These are phyloP conservation scores for Asterophora lycoperdoides DNA, from an alignment of 768 basidiomycete genomes.

Conservation along the genomic window DNA sequence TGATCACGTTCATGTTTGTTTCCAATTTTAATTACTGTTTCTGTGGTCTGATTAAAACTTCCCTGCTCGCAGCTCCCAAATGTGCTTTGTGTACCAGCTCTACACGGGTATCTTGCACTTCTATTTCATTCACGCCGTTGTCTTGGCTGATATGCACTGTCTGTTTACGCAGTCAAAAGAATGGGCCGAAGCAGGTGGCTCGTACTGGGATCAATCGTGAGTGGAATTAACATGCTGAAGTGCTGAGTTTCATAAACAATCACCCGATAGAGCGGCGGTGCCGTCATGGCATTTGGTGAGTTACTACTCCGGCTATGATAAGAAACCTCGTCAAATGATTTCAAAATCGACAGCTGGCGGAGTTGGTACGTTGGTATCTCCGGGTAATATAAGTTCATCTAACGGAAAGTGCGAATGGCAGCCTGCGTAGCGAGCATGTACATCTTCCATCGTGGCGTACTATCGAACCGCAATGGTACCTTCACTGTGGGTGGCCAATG, in stretches of 20 bases:
- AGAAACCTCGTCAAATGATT: neutral
- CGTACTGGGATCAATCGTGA: conserved; percentile 26
- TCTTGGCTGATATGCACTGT: neutral
- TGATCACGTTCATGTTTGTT: conserved; percentile 40
- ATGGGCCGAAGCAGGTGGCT: conserved; percentile 23
- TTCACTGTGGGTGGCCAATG: conserved; percentile 25
- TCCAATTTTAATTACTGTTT: neutral
- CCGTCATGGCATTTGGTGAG: conserved; percentile 29
- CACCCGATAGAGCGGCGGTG: conserved; percentile 19
- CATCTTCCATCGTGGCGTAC: conserved; percentile 27
- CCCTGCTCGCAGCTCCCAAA: conserved; percentile 38
- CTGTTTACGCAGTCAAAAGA: conserved; percentile 25
- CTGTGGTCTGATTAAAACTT: neutral
- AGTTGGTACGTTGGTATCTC: conserved; percentile 19
- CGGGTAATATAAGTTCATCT: too few relatives aligned
- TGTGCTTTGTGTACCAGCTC: conserved; percentile 41
- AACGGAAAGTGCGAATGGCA: conserved; percentile 3
- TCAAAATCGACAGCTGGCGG: conserved; percentile 20
- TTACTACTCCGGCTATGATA: neutral
- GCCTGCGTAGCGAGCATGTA: conserved; percentile 35
- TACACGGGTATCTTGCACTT: conserved; percentile 25
- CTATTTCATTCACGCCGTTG: neutral
- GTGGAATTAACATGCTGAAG: conserved; percentile 3
- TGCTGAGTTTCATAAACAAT: neutral
- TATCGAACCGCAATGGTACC: conserved; percentile 23